Evolutionary conservation across 2,329 filamentous ascomycete genomes (phyloP).

Genomic region (Neofusicoccum parvum): DNA sequence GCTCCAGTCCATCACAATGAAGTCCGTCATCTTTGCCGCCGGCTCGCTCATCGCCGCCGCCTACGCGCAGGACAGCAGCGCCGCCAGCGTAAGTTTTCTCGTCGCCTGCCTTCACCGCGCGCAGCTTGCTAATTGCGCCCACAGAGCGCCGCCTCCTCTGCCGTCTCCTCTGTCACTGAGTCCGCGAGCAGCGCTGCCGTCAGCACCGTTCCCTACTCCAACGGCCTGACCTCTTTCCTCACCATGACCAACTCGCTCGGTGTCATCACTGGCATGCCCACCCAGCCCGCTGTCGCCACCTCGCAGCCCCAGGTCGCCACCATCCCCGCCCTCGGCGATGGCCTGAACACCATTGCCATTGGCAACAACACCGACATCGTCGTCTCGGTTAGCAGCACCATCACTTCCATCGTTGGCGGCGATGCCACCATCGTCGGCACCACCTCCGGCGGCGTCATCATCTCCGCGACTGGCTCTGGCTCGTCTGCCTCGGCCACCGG

Average conservation of each 20-base stretch:
- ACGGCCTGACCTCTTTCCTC: conserved; percentile 34
- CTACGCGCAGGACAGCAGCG: conserved; percentile 14
- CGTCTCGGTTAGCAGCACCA: conserved; percentile 36
- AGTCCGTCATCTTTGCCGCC: conserved; percentile 20
- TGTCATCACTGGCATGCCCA: conserved; percentile 37
- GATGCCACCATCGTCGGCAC: conserved; percentile 18
- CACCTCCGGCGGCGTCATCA: conserved; percentile 4
- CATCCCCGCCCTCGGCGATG: conserved; percentile 40
- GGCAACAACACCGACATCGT: conserved; percentile 31
- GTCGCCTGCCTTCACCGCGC: not conserved
- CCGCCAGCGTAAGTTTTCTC: conserved; percentile 2
- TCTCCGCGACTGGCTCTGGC: conserved; percentile 3
- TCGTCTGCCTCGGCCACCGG: conserved; percentile 24
- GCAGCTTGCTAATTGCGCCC: not conserved
- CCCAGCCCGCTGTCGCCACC: conserved; percentile 29
- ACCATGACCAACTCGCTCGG: conserved; percentile 37
- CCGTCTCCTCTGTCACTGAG: not conserved
- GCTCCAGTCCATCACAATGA: conserved; percentile 14
- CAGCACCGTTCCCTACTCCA: conserved; percentile 22
- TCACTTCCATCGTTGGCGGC: conserved; percentile 34
- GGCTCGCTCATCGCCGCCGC: conserved; percentile 18
- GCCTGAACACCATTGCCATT: conserved; percentile 37
- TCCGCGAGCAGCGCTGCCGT: not conserved
- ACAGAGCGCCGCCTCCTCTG: conserved; percentile 10
- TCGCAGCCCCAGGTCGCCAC: conserved; percentile 30